Percentiles rank a stretch among this genome's conserved stretches.
These are phyloP conservation scores for Komagataella ulmi DNA, from an alignment of 805 yeast genomes.

Conservation along the genomic window DNA sequence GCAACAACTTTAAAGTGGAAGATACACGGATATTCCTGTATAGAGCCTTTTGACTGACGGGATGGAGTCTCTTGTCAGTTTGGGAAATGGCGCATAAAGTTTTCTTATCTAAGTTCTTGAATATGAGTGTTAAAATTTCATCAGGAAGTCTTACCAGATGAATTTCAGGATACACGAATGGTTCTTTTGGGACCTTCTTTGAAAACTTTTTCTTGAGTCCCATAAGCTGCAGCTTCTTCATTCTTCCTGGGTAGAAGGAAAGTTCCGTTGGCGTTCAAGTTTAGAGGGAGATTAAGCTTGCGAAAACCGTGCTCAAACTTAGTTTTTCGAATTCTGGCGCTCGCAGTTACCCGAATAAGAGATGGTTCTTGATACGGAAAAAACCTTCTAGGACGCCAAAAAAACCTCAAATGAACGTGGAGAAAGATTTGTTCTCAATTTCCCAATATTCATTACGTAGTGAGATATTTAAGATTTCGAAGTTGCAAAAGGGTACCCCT, in stretches of 20 bases:
- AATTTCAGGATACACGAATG: neutral
- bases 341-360: neutral
- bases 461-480: too few species aligned
- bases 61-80: conserved; percentile 10
- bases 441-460: too few species aligned
- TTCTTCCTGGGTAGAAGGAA: conserved; percentile 4
- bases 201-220: conserved; percentile 19
- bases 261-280: neutral
- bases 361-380: neutral
- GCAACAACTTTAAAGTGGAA: conserved; percentile 13
- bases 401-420: too few species aligned
- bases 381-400: neutral
- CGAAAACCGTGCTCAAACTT: neutral
- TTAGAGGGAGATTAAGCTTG: neutral
- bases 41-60: conserved; percentile 12
- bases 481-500: too few species aligned
- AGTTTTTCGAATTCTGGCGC: neutral
- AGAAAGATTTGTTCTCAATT: neutral
- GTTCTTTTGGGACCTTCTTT: conserved; percentile 2
- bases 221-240: conserved; percentile 28
- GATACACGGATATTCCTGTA: conserved; percentile 12
- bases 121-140: conserved; percentile 11
- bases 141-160: conserved; percentile 11
- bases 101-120: conserved; percentile 10
- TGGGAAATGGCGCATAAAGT: conserved; percentile 11